Percentiles rank a stretch among this genome's conserved stretches.
These are phyloP conservation scores for Albifimbria verrucaria DNA, from an alignment of 2,329 filamentous ascomycete genomes.

Conservation along the genomic window DNA sequence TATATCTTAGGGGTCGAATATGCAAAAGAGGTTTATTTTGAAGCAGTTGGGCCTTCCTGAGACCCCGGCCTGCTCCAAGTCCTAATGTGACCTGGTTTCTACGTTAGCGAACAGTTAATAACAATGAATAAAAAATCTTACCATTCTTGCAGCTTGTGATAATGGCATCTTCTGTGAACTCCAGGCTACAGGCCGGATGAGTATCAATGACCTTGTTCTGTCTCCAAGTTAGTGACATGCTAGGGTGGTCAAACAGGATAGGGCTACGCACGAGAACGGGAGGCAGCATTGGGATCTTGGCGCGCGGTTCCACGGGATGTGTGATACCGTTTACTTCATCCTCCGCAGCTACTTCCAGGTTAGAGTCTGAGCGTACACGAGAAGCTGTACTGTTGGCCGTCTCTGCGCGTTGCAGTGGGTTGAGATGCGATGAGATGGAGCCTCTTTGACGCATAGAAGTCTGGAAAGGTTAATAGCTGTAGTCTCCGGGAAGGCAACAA, in stretches of 20 bases:
- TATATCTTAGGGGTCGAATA: too few relatives aligned
- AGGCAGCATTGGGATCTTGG: slow-evolving; percentile 79
- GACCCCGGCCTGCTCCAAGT: slow-evolving; percentile 1
- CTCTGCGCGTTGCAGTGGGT: slow-evolving; percentile 52
- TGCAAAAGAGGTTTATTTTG: too few relatives aligned
- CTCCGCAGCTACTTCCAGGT: slow-evolving; percentile 43
- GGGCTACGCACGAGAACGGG: slow-evolving; percentile 84
- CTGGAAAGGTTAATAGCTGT: slow-evolving; percentile 10
- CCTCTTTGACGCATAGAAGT: slow-evolving; percentile 39
- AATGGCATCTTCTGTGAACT: slow-evolving; percentile 91
- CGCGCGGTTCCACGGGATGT: slow-evolving; percentile 81
- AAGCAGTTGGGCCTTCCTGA: neutral
- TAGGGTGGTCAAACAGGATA: too few relatives aligned
- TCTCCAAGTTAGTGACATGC: slow-evolving; percentile 6
- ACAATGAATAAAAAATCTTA: slow-evolving; percentile 40
- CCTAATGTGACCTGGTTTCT: slow-evolving; percentile 3
- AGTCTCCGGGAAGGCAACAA: slow-evolving; percentile 5
- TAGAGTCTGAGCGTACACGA: slow-evolving; percentile 69
- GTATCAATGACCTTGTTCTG: slow-evolving; percentile 80
- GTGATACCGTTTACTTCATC: slow-evolving; percentile 60
- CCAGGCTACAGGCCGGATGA: slow-evolving; percentile 84
- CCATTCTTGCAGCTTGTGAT: slow-evolving; percentile 89
- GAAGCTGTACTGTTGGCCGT: slow-evolving; percentile 57
- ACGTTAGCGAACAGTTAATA: neutral
- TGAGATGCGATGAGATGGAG: slow-evolving; percentile 50